Evolutionary conservation across 192 early-diverging fungal genomes (phyloP).

Genomic region (Mortierella claussenii): DNA sequence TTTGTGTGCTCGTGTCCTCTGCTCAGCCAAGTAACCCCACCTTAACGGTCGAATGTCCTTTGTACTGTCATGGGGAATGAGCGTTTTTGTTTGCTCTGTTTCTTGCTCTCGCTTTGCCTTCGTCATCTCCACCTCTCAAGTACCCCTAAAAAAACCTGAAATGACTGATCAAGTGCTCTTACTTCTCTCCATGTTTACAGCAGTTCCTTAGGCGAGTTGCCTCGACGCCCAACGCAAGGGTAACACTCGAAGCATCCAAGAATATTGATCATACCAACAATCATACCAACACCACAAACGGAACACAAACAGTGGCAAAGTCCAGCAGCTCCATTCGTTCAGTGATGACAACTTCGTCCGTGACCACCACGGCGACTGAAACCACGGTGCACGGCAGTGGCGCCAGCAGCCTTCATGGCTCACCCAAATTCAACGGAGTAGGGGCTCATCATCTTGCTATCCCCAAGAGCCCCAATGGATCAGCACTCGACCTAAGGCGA

Average conservation of each 20-base stretch:
- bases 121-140: too few relatives aligned
- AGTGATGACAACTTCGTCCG: conserved; percentile 39
- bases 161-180: conserved; percentile 13
- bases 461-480: conserved; percentile 43
- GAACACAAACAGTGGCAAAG: conserved; percentile 11
- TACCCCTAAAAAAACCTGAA: neutral
- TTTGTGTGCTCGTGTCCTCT: too few relatives aligned
- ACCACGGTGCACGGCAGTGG: conserved; percentile 7
- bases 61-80: conserved; percentile 12
- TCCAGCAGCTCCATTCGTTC: conserved; percentile 37
- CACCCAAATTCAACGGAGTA: conserved; percentile 23
- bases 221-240: conserved; percentile 62
- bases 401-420: conserved; percentile 2
- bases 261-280: conserved; percentile 1
- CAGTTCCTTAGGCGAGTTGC: conserved; percentile 59
- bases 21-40: too few relatives aligned
- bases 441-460: conserved; percentile 26
- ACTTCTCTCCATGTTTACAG: neutral
- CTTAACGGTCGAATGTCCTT: conserved; percentile 29
- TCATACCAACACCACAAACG: neutral
- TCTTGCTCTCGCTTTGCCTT: too few relatives aligned
- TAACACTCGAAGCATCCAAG: conserved; percentile 36
- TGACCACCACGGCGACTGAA: conserved; percentile 27
- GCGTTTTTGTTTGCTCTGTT: neutral
- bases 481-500: conserved; percentile 47